Evolutionary conservation across 495 filamentous ascomycete genomes (phyloP).

Genomic region (Aspergillus sparsus): DNA sequence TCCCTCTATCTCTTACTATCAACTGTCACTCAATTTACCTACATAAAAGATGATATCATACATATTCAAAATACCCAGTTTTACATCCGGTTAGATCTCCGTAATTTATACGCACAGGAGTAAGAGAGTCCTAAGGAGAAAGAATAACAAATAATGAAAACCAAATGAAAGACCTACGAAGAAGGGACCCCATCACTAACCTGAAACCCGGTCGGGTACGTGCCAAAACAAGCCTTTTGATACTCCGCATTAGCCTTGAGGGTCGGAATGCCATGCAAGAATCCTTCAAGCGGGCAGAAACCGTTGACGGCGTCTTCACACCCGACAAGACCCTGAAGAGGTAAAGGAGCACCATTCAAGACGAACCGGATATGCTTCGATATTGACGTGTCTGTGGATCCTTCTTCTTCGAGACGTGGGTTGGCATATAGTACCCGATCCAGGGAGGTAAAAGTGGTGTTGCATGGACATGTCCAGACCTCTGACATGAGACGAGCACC

Average conservation of each 20-base stretch:
- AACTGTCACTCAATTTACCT: too few species aligned
- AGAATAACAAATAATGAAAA: too few species aligned
- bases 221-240: slow-evolving; percentile 35
- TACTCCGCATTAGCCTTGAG: slow-evolving; percentile 31
- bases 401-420: slow-evolving; percentile 18
- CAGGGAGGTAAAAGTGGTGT: slow-evolving; percentile 18
- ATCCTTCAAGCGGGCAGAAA: slow-evolving; percentile 31
- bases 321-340: slow-evolving; percentile 30
- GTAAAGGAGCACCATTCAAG: slow-evolving; percentile 34
- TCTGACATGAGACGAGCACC: slow-evolving; percentile 65
- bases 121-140: too few species aligned
- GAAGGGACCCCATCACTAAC: slow-evolving; percentile 30
- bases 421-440: slow-evolving; percentile 33
- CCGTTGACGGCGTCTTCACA: slow-evolving; percentile 34
- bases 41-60: too few species aligned
- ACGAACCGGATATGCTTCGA: slow-evolving; percentile 35
- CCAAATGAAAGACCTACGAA: too few species aligned
- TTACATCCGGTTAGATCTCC: too few species aligned
- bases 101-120: too few species aligned
- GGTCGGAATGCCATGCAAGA: slow-evolving; percentile 26
- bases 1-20: too few species aligned
- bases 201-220: slow-evolving; percentile 27
- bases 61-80: too few species aligned
- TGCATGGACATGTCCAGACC: slow-evolving; percentile 42
- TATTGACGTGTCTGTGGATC: slow-evolving; percentile 4